These are phyloP conservation scores for Teratosphaeria destructans DNA, from an alignment of 2,329 filamentous ascomycete genomes.

Conservation along the genomic window DNA sequence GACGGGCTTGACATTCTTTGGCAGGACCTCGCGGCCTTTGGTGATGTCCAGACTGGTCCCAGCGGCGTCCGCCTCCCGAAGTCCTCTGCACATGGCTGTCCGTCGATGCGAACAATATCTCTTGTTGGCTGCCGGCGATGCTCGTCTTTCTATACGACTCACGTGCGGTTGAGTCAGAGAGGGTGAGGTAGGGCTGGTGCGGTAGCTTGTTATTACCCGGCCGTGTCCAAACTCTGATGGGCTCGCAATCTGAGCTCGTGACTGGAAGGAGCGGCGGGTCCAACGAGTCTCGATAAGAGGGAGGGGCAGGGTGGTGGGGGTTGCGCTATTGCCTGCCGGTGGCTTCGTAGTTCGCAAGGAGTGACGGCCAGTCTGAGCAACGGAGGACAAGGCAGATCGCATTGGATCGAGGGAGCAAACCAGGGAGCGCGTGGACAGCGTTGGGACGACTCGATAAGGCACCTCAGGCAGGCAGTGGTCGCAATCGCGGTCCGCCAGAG, in stretches of 20 bases:
- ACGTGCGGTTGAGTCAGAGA: not conserved
- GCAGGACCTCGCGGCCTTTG: conserved; percentile 71
- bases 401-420: not conserved
- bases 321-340: not conserved
- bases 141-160: not conserved
- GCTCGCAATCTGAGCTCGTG: not conserved
- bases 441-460: not conserved
- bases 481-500: too few species aligned
- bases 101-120: conserved; percentile 67
- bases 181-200: not conserved
- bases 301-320: not conserved
- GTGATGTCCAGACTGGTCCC: conserved; percentile 49
- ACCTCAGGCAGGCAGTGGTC: not conserved
- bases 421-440: not conserved
- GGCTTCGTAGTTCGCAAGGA: not conserved
- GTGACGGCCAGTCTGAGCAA: not conserved
- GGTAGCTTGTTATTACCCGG: not conserved
- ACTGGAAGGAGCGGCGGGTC: not conserved
- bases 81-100: conserved; percentile 58
- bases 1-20: conserved; percentile 79
- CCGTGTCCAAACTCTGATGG: not conserved
- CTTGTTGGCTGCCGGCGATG: conserved; percentile 3
- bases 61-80: conserved; percentile 45
- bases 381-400: not conserved
- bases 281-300: not conserved